Base-by-base conservation (phyloP, 805 yeast genomes). In the Candida tammaniensis region DNA sequence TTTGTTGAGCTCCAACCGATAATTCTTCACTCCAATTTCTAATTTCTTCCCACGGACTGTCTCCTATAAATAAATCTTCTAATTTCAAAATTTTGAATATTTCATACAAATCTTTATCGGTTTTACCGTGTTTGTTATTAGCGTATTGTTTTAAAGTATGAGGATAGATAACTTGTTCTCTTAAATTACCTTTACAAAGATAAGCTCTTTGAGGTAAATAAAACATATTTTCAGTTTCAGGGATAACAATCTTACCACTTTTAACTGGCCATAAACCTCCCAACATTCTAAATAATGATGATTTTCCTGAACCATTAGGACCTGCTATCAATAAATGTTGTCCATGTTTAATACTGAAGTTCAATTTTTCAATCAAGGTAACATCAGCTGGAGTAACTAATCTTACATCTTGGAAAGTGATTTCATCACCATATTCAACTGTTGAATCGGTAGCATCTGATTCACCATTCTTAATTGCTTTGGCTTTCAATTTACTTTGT, bases 221-320 rank as follows among this genome's bases (percentile, higher is more conserved):
- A 54, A 88, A 89, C 51, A 89, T 78, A 33, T 78, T 76, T 48
- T 75, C 74, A 3, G 75, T 64, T 26, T 70, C 68, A 5, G 95
- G 95, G 17, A 85, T 76, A 5, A 72, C 72, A 24, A 86, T 71
- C 16, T 61, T 55, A 9, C 81, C 81, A 9, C 62, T 57, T 28
- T 72, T 66, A 14, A 88, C 80, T 3, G 93, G 95, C 98, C 98
- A 89, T 46, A 89, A 68, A 0, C 96, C 96, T 36, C 97, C 96
- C 30, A 89, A 71, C 50, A 89, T 76, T 53, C 98, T 75, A 58
- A 89, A 89, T 38, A 89, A 64, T 0, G 97, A 89, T 0, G 96
- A 88, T 61, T 89, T 89, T 17, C 98, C 98, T 43, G 95, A 85
- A 1, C 98, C 98, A 53, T 89, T 89, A 10, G 97, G 97, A 0